phyloP scores from a whole-genome alignment of 371 early-diverging fungal genomes.

The Ordospora pajunii region DNA sequence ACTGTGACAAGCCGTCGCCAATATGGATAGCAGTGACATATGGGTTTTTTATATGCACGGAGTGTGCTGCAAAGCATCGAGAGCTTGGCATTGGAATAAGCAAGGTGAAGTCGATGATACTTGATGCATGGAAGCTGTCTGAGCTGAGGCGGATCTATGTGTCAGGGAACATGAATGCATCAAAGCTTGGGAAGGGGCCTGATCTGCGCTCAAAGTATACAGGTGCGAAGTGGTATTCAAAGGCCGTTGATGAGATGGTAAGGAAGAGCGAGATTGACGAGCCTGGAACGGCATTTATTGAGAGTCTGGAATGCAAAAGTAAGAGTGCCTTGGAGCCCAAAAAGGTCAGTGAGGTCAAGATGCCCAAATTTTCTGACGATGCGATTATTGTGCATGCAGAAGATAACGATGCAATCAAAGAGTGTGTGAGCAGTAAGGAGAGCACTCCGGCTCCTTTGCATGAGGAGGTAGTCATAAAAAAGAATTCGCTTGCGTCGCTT shows the following conservation, averaged over 20 bases:
- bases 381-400: background rate
- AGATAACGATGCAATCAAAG: background rate
- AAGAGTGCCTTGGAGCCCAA: background rate
- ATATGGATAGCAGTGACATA: slow-evolving; percentile 40
- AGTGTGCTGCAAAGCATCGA: slow-evolving; percentile 50
- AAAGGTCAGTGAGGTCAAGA: slow-evolving; percentile 1
- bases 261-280: slow-evolving; percentile 6
- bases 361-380: slow-evolving; percentile 23
- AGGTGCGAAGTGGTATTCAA: slow-evolving; percentile 13
- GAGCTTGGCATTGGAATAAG: slow-evolving; percentile 24
- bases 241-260: slow-evolving; percentile 16
- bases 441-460: background rate
- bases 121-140: slow-evolving; percentile 43
- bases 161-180: slow-evolving; percentile 39
- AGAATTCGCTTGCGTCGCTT: background rate
- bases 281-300: slow-evolving; percentile 20
- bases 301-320: background rate
- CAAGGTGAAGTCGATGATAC: slow-evolving; percentile 32
- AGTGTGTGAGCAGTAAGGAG: too few relatives aligned
- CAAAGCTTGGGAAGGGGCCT: slow-evolving; percentile 2
- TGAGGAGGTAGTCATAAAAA: background rate
- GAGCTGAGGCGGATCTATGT: slow-evolving; percentile 47
- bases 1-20: slow-evolving; percentile 38
- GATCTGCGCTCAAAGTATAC: slow-evolving; percentile 41
- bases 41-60: slow-evolving; percentile 51